Conservation (phyloP, 2,329 filamentous ascomycete genomes). For the Colletotrichum tropicale region DNA sequence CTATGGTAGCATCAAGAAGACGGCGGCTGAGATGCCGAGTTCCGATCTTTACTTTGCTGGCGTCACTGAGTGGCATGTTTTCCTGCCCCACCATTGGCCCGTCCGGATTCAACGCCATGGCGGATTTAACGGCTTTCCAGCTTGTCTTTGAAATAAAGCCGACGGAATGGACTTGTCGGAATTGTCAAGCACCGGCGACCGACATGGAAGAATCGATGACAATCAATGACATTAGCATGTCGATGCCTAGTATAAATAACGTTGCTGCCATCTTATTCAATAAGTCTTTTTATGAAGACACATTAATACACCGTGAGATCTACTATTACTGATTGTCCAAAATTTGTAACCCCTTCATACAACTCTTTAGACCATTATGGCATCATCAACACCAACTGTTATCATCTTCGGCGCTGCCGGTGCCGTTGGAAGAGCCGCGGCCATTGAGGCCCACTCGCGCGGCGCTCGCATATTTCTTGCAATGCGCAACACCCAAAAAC, state of each 20-base stretch:
- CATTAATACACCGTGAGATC: too few species aligned
- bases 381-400: slow-evolving; percentile 21
- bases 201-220: not conserved
- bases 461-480: slow-evolving; percentile 51
- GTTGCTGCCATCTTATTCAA: not conserved
- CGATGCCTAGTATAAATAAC: not conserved
- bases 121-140: not conserved
- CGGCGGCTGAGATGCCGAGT: not conserved
- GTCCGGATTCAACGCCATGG: not conserved
- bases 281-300: too few species aligned
- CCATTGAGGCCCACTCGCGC: slow-evolving; percentile 38
- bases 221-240: not conserved
- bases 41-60: not conserved
- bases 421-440: slow-evolving; percentile 43
- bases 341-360: not conserved
- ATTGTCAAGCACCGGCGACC: not conserved
- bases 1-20: not conserved
- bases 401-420: slow-evolving; percentile 58
- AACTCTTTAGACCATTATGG: not conserved
- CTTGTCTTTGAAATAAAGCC: not conserved
- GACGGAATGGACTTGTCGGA: not conserved
- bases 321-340: too few species aligned
- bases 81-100: not conserved
- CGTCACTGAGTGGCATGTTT: not conserved
- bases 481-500: slow-evolving; percentile 49